A percentile compares a stretch with the other conserved stretches of the same genome.
These are phyloP conservation scores for Lodderomyces elongisporus DNA, from an alignment of 1,139 yeast genomes.

Conservation along the genomic window DNA sequence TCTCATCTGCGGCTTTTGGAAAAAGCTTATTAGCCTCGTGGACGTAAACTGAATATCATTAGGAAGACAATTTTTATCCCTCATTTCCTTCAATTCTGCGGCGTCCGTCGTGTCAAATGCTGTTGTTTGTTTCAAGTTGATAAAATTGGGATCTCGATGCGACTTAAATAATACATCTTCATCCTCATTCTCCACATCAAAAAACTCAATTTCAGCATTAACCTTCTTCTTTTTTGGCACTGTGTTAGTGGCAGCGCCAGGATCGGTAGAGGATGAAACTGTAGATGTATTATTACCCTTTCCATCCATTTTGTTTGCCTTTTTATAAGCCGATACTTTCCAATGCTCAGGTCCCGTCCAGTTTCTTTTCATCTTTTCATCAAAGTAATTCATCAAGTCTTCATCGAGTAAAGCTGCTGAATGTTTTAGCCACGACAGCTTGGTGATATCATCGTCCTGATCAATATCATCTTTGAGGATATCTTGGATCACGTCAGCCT, in stretches of 20 bases:
- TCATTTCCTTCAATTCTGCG: conserved; percentile 14
- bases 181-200: conserved; percentile 28
- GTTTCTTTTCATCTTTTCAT: conserved; percentile 58
- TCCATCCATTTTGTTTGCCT: conserved; percentile 16
- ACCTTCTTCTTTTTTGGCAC: conserved; percentile 30
- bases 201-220: conserved; percentile 45
- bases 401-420: conserved; percentile 47
- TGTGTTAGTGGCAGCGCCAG: conserved; percentile 6
- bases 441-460: background rate
- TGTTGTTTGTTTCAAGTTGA: conserved; percentile 23
- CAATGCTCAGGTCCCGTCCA: conserved; percentile 97
- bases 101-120: conserved; percentile 1
- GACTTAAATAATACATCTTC: conserved; percentile 50
- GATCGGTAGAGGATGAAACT: background rate
- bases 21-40: conserved; percentile 59
- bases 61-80: conserved; percentile 52
- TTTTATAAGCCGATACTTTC: conserved; percentile 65
- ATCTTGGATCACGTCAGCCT: conserved; percentile 22
- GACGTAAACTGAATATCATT: conserved; percentile 73
- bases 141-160: conserved; percentile 28
- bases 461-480: conserved; percentile 17
- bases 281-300: background rate
- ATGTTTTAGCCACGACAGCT: conserved; percentile 16
- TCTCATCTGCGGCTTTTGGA: conserved; percentile 57
- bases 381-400: conserved; percentile 77